A percentile compares a stretch with the other conserved stretches of the same genome.
Conservation (phyloP, 2,329 filamentous ascomycete genomes). For the Fusarium lateritium region DNA sequence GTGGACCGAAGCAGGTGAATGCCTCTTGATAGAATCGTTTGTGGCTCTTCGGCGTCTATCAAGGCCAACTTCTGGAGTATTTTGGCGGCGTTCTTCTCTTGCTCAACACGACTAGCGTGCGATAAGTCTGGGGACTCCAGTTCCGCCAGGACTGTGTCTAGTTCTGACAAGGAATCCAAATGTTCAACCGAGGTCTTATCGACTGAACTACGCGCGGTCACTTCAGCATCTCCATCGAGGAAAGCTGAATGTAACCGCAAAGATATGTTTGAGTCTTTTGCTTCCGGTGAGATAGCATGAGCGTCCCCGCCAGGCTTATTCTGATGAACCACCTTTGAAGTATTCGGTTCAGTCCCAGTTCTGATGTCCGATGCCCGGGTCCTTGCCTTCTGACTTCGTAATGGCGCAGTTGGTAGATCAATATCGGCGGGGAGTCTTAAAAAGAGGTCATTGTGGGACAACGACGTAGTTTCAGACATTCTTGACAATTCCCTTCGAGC, state of each 20-base stretch:
- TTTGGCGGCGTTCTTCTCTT: conserved; percentile 31
- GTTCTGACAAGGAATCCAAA: neutral
- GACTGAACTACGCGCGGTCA: neutral
- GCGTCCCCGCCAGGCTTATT: neutral
- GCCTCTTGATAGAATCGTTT: conserved; percentile 34
- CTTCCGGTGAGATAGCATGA: neutral
- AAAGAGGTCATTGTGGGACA: conserved; percentile 36
- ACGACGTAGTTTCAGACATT: conserved; percentile 34
- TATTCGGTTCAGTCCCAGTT: neutral
- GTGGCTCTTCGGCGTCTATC: conserved; percentile 26
- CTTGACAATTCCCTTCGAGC: conserved; percentile 45
- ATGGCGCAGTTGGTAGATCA: conserved; percentile 12
- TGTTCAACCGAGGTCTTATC: neutral
- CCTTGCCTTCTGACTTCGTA: neutral
- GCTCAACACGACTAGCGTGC: neutral
- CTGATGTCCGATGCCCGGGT: neutral
- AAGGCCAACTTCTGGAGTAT: conserved; percentile 39
- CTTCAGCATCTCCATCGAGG: neutral
- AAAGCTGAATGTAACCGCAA: conserved; percentile 4
- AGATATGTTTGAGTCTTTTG: neutral
- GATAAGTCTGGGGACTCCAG: conserved; percentile 20
- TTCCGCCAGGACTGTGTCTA: conserved; percentile 32
- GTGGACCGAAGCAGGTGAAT: conserved; percentile 47
- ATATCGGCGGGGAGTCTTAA: conserved; percentile 37
- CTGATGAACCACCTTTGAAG: neutral